Evolutionary conservation across 2,329 filamentous ascomycete genomes (phyloP), one percentile per base, ranked within the genome.

Genomic region (Nemania diffusa): DNA sequence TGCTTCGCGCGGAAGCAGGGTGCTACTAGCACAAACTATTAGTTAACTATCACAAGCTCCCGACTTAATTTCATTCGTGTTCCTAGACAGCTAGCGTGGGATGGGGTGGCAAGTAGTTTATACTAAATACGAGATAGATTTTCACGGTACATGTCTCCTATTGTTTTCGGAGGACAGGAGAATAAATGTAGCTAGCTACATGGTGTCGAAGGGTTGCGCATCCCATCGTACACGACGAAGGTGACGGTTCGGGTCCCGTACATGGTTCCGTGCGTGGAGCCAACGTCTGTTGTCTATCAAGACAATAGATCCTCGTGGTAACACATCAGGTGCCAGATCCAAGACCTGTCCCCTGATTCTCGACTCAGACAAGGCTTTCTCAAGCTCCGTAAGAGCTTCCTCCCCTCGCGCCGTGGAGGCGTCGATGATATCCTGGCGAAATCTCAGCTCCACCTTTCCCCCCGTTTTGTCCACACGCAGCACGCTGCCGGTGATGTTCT

Each of bases 241-340:
- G 59, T 62, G 50, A 27, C 59, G 48, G 2, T 24, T n/a, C 17
- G 46, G 48, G 44, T 62, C 59, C 5, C 29, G 29, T 29, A 62
- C 44, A 5, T 46, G 3, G 46, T 44, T 62, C n/a, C 59, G 59
- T 8, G 59, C 17, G 32, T 62, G 59, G 5, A 62, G 32, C 59
- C 59, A 62, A 37, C 59, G 48, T 5, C 59, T 34, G 17, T 62
- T 62, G 48, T 62, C 59, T n/a, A 62, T 40, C 20, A 62, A 20
- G 20, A 62, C 15, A 46, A 55, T 20, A n/a, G 59, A 55, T 42
- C 46, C 46, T 13, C 13, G 20, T 3, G 59, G 48, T 15, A 53
- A 20, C 34, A 42, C 59, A 29, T 53, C 51, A 3, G 59, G n/a
- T 13, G 59, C 15, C 8, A 62, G 34, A 37, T 62, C 24, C 13